Base-by-base conservation (phyloP, 768 basidiomycete genomes). In the Mycena sanguinolenta region DNA sequence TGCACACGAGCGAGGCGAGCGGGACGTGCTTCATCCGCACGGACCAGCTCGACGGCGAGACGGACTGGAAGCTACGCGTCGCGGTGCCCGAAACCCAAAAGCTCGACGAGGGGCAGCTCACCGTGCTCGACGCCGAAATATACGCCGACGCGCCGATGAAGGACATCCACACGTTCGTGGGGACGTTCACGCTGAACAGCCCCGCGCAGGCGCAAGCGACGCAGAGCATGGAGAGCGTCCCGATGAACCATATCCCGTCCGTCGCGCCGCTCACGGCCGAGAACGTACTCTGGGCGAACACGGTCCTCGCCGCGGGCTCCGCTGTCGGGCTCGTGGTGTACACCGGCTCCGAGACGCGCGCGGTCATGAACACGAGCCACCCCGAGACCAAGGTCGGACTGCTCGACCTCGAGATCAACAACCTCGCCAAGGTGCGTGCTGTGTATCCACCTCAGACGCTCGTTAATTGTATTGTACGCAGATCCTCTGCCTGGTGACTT, bases 311-410 rank as follows among this genome's bases (percentile, higher is more conserved):
- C 23, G 95, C 98, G 0, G 98, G 97, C 1, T 92, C 92, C 27
- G 96, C 95, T 0, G 88, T 99, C 44, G 96, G 97, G 4, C 91
- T 99, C 64, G 91, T 99, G 25, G 87, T 98, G 4, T 99, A 98
- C 78, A 99, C 98, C 2, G 98, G 98, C 0, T 82, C 91, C 0
- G 97, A 99, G 79, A 99, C 97, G 9, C 86, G 98, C 64, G 98
- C 98, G 1, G 97, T 98, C 27, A 96, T 99, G 95, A 99, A 99
- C 74, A 99, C 98, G 5, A 96, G 95, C 74, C 96, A 97, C 81
- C 97, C 98, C 0, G 92, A 92, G 74, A 99, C 97, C 1, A 99
- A 99, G 79, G 89, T 95, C 54, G 98, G 98, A 4, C 77, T 97
- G 55, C 79, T 99, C 64, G 98, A 99, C 81, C 76, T 95, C 58